A percentile compares a stretch with the other conserved stretches of the same genome.
phyloP scores from a whole-genome alignment of 768 basidiomycete species.

The Auriscalpium vulgare region DNA sequence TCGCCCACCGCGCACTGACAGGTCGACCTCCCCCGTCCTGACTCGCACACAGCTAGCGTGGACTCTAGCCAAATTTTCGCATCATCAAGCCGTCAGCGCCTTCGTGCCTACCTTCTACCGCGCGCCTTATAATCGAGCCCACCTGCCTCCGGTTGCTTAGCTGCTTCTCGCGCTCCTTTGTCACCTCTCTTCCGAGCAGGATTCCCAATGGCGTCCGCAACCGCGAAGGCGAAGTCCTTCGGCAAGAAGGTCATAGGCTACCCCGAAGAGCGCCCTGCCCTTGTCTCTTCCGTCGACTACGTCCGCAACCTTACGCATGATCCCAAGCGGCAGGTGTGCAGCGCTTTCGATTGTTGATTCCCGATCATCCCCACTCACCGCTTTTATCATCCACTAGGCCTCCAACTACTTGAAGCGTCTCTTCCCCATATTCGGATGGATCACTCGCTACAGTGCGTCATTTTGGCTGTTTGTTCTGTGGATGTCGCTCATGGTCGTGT shows the following conservation, averaged over 20 bases:
- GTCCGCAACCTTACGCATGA: conserved; percentile 30
- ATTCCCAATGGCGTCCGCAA: conserved; percentile 24
- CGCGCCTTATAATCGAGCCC: neutral
- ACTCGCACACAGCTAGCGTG: neutral
- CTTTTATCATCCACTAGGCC: conserved; percentile 31
- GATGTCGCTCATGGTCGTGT: neutral
- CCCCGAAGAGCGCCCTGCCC: conserved; percentile 51
- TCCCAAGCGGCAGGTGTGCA: conserved; percentile 45
- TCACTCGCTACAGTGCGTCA: conserved; percentile 72
- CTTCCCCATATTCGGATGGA: conserved; percentile 85
- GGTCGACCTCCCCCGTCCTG: no score
- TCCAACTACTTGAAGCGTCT: conserved; percentile 58
- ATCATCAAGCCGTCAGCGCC: neutral
- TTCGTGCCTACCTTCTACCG: neutral
- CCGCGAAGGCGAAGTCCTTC: conserved; percentile 31
- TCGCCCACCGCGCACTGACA: no score
- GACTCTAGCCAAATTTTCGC: neutral
- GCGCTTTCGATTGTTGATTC: neutral
- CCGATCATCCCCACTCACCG: conserved; percentile 1
- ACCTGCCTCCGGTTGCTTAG: neutral
- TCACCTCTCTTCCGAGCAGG: neutral
- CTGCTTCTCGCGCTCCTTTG: neutral
- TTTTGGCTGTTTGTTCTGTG: neutral
- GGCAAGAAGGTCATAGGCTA: conserved; percentile 54
- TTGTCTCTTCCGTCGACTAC: conserved; percentile 55